Conservation (phyloP, 1,139 yeast genomes). For the Lodderomyces oxycetoniae region DNA sequence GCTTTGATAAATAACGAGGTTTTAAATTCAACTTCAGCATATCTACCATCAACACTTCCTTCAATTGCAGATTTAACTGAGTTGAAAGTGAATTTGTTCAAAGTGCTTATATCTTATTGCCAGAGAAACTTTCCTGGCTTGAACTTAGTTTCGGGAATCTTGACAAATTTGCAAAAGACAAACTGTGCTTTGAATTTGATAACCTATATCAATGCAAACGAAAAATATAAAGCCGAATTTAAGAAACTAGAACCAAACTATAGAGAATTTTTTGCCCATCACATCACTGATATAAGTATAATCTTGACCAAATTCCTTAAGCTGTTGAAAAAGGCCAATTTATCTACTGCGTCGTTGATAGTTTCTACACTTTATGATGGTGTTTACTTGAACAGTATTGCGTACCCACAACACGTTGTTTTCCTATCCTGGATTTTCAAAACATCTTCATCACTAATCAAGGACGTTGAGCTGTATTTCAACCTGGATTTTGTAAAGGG, state of each 20-base stretch:
- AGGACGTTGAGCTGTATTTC: slow-evolving; percentile 32
- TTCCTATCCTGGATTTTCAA: slow-evolving; percentile 34
- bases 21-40: slow-evolving; percentile 40
- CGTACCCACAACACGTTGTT: slow-evolving; percentile 23
- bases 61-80: slow-evolving; percentile 24
- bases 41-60: slow-evolving; percentile 28
- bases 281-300: slow-evolving; percentile 29
- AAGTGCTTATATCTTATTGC: slow-evolving; percentile 44
- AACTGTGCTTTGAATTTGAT: slow-evolving; percentile 52
- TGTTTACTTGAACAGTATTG: slow-evolving; percentile 40
- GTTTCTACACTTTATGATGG: slow-evolving; percentile 38
- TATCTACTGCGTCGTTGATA: slow-evolving; percentile 28
- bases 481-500: slow-evolving; percentile 17
- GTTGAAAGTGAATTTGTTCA: slow-evolving; percentile 24
- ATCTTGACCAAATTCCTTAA: slow-evolving; percentile 33
- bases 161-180: slow-evolving; percentile 53
- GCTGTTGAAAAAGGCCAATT: slow-evolving; percentile 16
- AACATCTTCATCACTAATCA: slow-evolving; percentile 29
- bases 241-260: slow-evolving; percentile 16
- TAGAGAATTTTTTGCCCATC: slow-evolving; percentile 26
- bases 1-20: slow-evolving; percentile 50
- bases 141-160: slow-evolving; percentile 29
- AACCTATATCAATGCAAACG: slow-evolving; percentile 26
- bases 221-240: slow-evolving; percentile 6
- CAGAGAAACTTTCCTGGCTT: slow-evolving; percentile 42